Evolutionary conservation across 768 basidiomycete genomes (phyloP), one percentile per base, ranked within the genome.

Genomic region (Zangia roseola): DNA sequence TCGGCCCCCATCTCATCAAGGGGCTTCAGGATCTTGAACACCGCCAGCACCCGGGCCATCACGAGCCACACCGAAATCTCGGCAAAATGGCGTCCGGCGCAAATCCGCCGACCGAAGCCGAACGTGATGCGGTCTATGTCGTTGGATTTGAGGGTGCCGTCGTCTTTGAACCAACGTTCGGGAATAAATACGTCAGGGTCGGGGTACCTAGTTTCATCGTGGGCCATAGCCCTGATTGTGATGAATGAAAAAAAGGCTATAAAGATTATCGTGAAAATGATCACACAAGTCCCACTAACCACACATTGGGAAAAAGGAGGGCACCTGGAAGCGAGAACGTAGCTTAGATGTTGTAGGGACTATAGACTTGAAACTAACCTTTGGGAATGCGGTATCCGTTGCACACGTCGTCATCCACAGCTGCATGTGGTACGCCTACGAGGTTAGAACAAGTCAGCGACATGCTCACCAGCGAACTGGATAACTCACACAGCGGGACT

Each of bases 71-170:
- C 5, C 2, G 58, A 57, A 1, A 21, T 12, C 19, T 60, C 55
- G 10, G 58, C 58, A 17, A 61, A 50, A 24, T 52, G 38, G 16
- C 55, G 43, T 4, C 63, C 63, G 10, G 47, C 45, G 31, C 59
- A 64, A 34, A 53, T 53, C 34, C 62, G 58, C 20, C 60, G 45
- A 36, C 63, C 62, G 20, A 64, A 64, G 17, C 62, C 62, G 26
- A 56, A 64, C 7, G 42, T 47, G 20, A 57, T 36, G 36, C 41
- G 28, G 9, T 44, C 36, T 3, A 31, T 37, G 5, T 40, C 38
- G 36, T 53, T 46, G 3, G 43, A n/a, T 41, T 25, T 35, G 19
- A 10, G 47, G 10, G 51, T 33, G 3, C 51, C 47, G 6, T 52
- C 51, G 0, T 40, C 28, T 10, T 43, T 36, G 6, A 52, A 25